Evolutionary conservation across 2,329 filamentous ascomycete genomes (phyloP).

Genomic region (Aspergillus pseudonomiae): DNA sequence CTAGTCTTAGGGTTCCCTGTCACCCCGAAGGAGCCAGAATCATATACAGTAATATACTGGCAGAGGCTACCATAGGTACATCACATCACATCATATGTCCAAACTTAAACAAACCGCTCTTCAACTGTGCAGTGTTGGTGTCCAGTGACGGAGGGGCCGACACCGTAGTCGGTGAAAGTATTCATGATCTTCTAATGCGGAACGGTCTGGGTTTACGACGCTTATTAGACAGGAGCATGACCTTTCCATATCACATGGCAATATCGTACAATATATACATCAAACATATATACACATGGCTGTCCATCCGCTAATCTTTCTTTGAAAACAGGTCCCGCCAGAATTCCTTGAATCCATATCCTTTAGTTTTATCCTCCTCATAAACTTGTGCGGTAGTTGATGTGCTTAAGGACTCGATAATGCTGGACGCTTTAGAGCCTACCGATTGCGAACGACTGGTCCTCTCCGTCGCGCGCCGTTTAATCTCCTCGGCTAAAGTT

Average conservation of each 20-base stretch:
- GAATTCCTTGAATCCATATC: constrained; percentile 84
- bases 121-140: neutral
- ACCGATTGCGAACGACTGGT: constrained; percentile 42
- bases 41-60: neutral
- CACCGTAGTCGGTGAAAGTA: neutral
- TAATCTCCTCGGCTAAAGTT: constrained; percentile 70
- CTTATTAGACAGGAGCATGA: neutral
- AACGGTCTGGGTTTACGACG: neutral
- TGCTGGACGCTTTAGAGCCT: constrained; percentile 44
- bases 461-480: constrained; percentile 62
- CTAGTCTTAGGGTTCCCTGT: neutral
- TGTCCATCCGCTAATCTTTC: constrained; percentile 12
- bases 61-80: neutral
- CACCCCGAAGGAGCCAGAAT: neutral
- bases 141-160: neutral
- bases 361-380: constrained; percentile 71
- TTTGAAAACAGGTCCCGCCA: constrained; percentile 76
- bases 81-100: constrained; percentile 11
- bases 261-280: constrained; percentile 17
- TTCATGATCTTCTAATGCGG: neutral
- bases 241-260: constrained; percentile 1
- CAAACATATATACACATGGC: constrained; percentile 8
- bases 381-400: constrained; percentile 61
- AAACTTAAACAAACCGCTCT: neutral
- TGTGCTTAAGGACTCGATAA: constrained; percentile 65